phyloP scores from a whole-genome alignment of 805 yeast genomes.

The Metschnikowia cerradonensis region DNA sequence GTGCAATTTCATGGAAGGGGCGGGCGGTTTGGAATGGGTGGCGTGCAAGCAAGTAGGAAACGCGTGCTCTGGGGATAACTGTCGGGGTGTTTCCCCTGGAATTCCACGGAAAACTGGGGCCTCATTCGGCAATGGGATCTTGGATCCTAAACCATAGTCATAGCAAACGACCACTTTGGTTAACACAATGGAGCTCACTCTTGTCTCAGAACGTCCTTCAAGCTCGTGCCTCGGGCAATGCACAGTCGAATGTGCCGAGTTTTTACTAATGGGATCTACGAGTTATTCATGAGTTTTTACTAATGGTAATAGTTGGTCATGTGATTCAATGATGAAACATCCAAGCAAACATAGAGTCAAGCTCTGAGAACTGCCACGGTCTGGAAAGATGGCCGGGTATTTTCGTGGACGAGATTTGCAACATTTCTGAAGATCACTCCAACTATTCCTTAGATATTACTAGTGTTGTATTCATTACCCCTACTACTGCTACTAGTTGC shows the following conservation, averaged over 20 bases:
- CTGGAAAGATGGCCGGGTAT: constrained; percentile 45
- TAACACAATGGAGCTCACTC: constrained; percentile 90
- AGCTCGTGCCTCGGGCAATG: constrained; percentile 36
- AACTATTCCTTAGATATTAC: too few species aligned
- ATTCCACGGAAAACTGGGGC: constrained; percentile 12
- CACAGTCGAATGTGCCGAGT: constrained; percentile 69
- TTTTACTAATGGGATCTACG: constrained; percentile 23
- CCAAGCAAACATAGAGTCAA: constrained; percentile 84
- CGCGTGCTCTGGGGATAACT: not conserved
- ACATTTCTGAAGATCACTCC: constrained; percentile 26
- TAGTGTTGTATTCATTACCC: too few species aligned
- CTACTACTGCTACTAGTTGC: too few species aligned
- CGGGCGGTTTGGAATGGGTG: not conserved
- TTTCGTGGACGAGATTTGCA: constrained; percentile 70
- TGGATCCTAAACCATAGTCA: constrained; percentile 67
- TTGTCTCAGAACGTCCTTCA: constrained; percentile 55
- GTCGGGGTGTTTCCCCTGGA: constrained; percentile 13
- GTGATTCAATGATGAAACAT: constrained; percentile 60
- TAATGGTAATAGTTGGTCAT: constrained; percentile 11
- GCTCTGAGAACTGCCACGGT: constrained; percentile 65
- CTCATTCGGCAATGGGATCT: constrained; percentile 59
- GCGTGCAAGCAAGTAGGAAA: not conserved
- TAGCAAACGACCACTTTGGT: constrained; percentile 53
- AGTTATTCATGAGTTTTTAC: constrained; percentile 20
- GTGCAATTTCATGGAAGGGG: not conserved